Base-by-base conservation (phyloP, 2,329 filamentous ascomycete genomes). In the Aspergillus quadricinctus region DNA sequence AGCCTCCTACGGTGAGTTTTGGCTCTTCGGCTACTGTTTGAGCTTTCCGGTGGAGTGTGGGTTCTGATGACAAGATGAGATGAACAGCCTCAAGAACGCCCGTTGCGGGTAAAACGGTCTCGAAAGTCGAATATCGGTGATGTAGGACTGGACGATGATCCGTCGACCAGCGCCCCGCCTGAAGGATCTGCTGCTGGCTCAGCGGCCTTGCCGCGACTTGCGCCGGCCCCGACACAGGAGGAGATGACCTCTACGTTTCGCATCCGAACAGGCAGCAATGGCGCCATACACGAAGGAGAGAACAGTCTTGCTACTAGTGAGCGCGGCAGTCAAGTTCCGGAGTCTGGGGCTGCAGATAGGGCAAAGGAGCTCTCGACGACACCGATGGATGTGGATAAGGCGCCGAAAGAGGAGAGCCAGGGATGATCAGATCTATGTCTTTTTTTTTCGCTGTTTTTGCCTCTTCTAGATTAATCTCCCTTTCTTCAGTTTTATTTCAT, bases 1-100 rank as follows among this genome's bases (percentile, higher is more conserved):
- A 74, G 53, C 75, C 75, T 49, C 74, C 72, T 52, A 77, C 75
- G 55, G 75, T 77, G 66, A 55, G 70, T 65, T 54, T 49, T 51
- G 28, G 43, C 11, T 46, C 1, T 6, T 41, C 3, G n/a, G 17
- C 10, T 40, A 17, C 19, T 8, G 14, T 43, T 48, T 37, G 2
- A 3, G 46, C 27, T 53, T 50, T 28, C 21, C 53, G n/a, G 25
- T 27, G 23, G 23, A 23, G 9, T 45, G 28, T 4, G 48, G 25
- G 21, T 49, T 17, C 9, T 46, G 21, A 45, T 50, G 49, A 45
- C n/a, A 49, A 23, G 31, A 37, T 50, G 29, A 28, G 37, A 50
- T 48, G 17, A 46, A 49, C 58, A 79, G 77, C 77, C 77, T 45
- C 71, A 77, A 67, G 77, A 79, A 69, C 71, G 77, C 50, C 77